Percentiles rank a stretch among this genome's conserved stretches.
Evolutionary conservation across 208 protist species (phyloP).

Genomic region (Trypanosoma theileri): DNA sequence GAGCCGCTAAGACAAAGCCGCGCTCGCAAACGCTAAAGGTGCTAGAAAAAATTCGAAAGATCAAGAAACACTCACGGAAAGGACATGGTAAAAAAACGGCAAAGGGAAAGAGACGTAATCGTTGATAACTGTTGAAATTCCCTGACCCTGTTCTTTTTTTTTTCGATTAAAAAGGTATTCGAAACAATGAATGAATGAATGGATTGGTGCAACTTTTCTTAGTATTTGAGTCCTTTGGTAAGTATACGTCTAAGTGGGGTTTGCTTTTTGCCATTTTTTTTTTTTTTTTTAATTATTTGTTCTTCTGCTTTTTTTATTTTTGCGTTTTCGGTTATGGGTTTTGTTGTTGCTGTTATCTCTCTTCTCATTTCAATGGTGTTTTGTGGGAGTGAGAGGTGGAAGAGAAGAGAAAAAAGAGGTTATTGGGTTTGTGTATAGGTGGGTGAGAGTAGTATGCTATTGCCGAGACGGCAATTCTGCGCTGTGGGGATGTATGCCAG

Average conservation of each 20-base stretch:
- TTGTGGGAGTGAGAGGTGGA: no score
- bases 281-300: no score
- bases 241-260: no score
- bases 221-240: slow-evolving; percentile 1
- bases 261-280: no score
- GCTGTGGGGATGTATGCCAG: no score
- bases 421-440: no score
- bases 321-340: not conserved
- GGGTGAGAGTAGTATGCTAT: not conserved
- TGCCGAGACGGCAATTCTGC: no score
- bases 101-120: slow-evolving; percentile 83
- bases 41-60: slow-evolving; percentile 87
- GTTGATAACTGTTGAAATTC: slow-evolving; percentile 29
- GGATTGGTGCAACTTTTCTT: not conserved
- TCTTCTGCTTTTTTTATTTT: not conserved
- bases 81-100: slow-evolving; percentile 87
- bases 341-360: no score
- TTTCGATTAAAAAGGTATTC: slow-evolving; percentile 10
- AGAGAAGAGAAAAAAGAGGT: no score
- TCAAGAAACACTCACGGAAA: slow-evolving; percentile 84
- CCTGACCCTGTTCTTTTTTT: slow-evolving; percentile 12
- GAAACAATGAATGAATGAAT: no score
- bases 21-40: slow-evolving; percentile 80
- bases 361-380: no score
- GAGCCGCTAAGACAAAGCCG: slow-evolving; percentile 66